phyloP scores from a whole-genome alignment of 2,329 filamentous ascomycete genomes.

The Pseudocercospora pini-densiflorae region DNA sequence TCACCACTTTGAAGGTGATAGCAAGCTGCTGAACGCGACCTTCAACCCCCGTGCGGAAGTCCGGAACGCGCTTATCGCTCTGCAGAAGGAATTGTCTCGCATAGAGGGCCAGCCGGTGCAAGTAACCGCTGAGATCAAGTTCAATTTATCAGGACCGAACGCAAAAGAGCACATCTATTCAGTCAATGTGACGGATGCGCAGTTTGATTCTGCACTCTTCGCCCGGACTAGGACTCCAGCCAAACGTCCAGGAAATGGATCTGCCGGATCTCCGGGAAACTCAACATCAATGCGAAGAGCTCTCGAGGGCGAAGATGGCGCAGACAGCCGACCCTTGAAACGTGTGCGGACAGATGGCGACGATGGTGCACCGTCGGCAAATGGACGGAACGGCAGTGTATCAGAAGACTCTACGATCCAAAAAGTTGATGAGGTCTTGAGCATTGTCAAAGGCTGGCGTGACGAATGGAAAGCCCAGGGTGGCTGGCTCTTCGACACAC shows the following conservation, averaged over 20 bases:
- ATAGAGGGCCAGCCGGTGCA: conserved; percentile 27
- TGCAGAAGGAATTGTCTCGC: conserved; percentile 29
- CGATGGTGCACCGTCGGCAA: conserved; percentile 11
- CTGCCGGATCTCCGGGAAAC: conserved; percentile 20
- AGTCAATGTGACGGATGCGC: conserved; percentile 26
- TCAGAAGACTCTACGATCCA: conserved; percentile 22
- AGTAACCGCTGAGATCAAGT: conserved; percentile 29
- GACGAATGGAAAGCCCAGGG: conserved; percentile 36
- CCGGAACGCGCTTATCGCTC: conserved; percentile 24
- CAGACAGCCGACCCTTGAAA: conserved; percentile 28
- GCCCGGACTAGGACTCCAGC: conserved; percentile 18
- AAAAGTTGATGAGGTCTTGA: conserved; percentile 22
- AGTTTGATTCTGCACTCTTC: conserved; percentile 27
- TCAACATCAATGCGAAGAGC: background rate
- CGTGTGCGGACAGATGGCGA: conserved; percentile 23
- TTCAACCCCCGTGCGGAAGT: conserved; percentile 29
- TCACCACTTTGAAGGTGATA: conserved; percentile 35
- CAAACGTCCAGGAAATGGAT: conserved; percentile 1
- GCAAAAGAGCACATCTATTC: conserved; percentile 31
- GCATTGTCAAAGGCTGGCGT: conserved; percentile 30
- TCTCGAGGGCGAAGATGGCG: background rate
- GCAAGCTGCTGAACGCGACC: conserved; percentile 29
- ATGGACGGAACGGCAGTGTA: conserved; percentile 14
- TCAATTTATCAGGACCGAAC: conserved; percentile 25
- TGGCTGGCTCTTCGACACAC: conserved; percentile 37